These are phyloP conservation scores for Penicillium sp. DNA, from an alignment of 2,329 filamentous ascomycete species.

Conservation along the genomic window DNA sequence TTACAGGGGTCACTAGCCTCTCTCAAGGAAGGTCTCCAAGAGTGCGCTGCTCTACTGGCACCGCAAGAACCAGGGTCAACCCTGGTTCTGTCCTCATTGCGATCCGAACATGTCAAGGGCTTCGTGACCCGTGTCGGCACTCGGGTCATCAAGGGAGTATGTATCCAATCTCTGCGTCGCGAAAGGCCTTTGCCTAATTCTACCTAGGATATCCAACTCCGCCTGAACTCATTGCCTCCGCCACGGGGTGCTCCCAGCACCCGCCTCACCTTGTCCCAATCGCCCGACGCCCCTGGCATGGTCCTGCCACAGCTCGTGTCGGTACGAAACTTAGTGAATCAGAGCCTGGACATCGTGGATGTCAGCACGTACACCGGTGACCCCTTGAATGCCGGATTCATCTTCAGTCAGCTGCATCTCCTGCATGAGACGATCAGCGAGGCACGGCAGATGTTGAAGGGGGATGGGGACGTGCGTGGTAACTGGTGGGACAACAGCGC, in stretches of 20 bases:
- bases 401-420: conserved; percentile 54
- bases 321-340: conserved; percentile 71
- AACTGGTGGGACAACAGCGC: conserved; percentile 54
- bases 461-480: conserved; percentile 47
- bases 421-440: conserved; percentile 58
- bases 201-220: conserved; percentile 66
- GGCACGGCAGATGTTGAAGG: conserved; percentile 56
- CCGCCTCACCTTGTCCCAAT: conserved; percentile 49
- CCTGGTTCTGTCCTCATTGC: conserved; percentile 77
- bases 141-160: conserved; percentile 82
- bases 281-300: conserved; percentile 53
- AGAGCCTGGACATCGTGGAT: conserved; percentile 75
- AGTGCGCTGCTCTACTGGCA: conserved; percentile 81
- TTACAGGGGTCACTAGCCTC: conserved; percentile 58
- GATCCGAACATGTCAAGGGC: conserved; percentile 87
- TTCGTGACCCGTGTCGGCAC: conserved; percentile 85
- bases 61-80: conserved; percentile 82
- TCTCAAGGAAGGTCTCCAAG: conserved; percentile 68
- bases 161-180: conserved; percentile 29
- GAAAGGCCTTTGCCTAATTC: not conserved
- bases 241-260: conserved; percentile 49
- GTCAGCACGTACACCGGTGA: conserved; percentile 69
- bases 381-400: conserved; percentile 53
- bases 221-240: conserved; percentile 53
- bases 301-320: conserved; percentile 64